Base-by-base conservation (phyloP, 2,329 filamentous ascomycete genomes). In the Capronia americana region DNA sequence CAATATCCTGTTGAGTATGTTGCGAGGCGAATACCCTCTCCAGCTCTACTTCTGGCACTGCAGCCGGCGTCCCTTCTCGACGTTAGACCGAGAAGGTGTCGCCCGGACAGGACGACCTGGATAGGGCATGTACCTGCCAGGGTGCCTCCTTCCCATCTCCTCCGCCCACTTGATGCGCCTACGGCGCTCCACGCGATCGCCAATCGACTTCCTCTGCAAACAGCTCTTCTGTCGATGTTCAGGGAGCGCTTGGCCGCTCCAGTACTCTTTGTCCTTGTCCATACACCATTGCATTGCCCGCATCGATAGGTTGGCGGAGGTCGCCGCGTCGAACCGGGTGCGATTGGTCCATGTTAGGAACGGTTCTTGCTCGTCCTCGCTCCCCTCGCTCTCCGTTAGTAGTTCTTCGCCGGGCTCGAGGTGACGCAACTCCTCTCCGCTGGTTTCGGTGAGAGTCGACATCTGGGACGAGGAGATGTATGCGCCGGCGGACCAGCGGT, bases 201-300 rank as follows among this genome's bases (percentile, higher is more conserved):
- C 24, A 20, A 34, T 55, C 23, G 23, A n/a, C 26, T 14, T 30
- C 28, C n/a, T 55, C 17, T 30, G 10, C 17, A 55, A 11, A 17
- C 24, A n/a, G 26, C 53, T 55, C 53, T 34, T 55, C 28, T 28
- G 53, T 28, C 53, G 53, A 32, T 24, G 23, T 8, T 30, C 28
- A 24, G 48, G 48, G 23, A 24, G 11, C 5, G 53, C n/a, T 6
- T 2, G 14, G 28, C 55, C 32, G 55, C 14, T 17, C 12, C 12
- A 20, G 23, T 57, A 41, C 28, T 57, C 55, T 34, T 41, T 30
- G 54, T 56, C 54, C 11, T 20, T 26, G 26, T 57, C 55, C 55
- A 57, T 57, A 11, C 32, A 24, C 55, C n/a, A 26, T 11, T 41
- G 30, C 30, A 57, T 5, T 46, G 23, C 32, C n/a, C 11, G 11